Evolutionary conservation across 2,329 filamentous ascomycete genomes (phyloP), one percentile per base, ranked within the genome.

Genomic region (Phyllosticta paracitricarpa): DNA sequence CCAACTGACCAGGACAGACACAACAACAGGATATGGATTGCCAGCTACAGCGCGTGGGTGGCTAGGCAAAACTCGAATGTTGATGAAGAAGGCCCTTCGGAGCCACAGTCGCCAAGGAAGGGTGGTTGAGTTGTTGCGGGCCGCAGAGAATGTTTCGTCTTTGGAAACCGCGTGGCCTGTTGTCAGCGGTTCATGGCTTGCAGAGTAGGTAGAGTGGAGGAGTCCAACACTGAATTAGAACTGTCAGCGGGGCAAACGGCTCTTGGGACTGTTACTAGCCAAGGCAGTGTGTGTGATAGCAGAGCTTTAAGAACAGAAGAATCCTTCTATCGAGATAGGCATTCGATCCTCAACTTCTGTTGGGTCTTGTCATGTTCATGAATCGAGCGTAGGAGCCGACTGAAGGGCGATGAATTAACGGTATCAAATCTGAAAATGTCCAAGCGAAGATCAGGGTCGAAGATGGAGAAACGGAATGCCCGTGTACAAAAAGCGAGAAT

Each of bases 1-100:
- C 54, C 58, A 26, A 56, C 35, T 19, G 58, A 56, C n/a, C 35
- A 33, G 9, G 58, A 56, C 26, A 28, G 58, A 9, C 40, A 35
- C 54, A 56, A 51, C 25, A 56, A 60, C 35, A 40, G 22, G 22
- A 56, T 30, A 22, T 60, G 58, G 58, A 56, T 56, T n/a, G 26
- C 26, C 22, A 55, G 26, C n/a, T 61, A 61, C 58, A 28, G 14
- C 17, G 33, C 52, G 2, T 56, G n/a, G 28, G 6, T 4, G 52
- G 58, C 54, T 5, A 30, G 6, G 7, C 40, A 56, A 54, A 60
- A 56, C 53, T n/a, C 10, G 25, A 51, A 51, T 53, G 33, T 54
- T 19, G 17, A 14, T 8, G 35, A 26, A 10, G 51, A 33, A 40
- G 26, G 40, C 6, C 48, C 33, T 33, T 17, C 40, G 40, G 4